Conservation (phyloP, 1,284 basidiomycete species). For the Cystobasidiaceae sp. region DNA sequence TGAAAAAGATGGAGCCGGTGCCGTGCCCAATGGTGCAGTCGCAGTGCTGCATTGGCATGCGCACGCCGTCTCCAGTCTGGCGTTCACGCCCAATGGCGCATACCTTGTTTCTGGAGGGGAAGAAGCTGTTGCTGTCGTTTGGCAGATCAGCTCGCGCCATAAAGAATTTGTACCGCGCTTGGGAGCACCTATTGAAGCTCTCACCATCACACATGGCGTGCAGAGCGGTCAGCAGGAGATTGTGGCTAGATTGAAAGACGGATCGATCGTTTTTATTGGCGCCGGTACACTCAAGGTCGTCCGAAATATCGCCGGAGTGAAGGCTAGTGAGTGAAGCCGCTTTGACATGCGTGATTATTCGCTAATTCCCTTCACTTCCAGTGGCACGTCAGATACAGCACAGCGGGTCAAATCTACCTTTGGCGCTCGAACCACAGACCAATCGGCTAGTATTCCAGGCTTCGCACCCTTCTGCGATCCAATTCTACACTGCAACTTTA, state of each 20-base stretch:
- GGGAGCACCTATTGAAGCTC: slow-evolving; percentile 66
- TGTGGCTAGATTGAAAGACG: slow-evolving; percentile 74
- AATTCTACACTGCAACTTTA: slow-evolving; percentile 73
- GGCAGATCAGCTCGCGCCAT: slow-evolving; percentile 81
- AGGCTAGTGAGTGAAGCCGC: slow-evolving; percentile 57
- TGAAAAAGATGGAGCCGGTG: neutral
- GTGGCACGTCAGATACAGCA: neutral
- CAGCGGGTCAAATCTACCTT: slow-evolving; percentile 49
- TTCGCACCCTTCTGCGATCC: slow-evolving; percentile 89
- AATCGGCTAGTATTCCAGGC: slow-evolving; percentile 81
- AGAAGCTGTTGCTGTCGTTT: slow-evolving; percentile 90
- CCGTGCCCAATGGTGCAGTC: slow-evolving; percentile 56
- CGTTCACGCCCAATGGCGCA: slow-evolving; percentile 84
- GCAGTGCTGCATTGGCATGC: slow-evolving; percentile 95
- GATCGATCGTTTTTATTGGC: slow-evolving; percentile 71
- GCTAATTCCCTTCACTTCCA: neutral
- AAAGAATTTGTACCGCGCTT: slow-evolving; percentile 89
- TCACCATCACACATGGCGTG: slow-evolving; percentile 60
- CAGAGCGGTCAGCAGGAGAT: slow-evolving; percentile 72
- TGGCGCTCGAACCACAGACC: slow-evolving; percentile 65
- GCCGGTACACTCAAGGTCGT: slow-evolving; percentile 65
- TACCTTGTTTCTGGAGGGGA: slow-evolving; percentile 93
- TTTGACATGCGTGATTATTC: neutral
- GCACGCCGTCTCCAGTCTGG: slow-evolving; percentile 81
- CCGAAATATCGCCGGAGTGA: slow-evolving; percentile 71